Conservation (phyloP, 2,329 filamentous ascomycete genomes). For the Cordyceps farinosa region DNA sequence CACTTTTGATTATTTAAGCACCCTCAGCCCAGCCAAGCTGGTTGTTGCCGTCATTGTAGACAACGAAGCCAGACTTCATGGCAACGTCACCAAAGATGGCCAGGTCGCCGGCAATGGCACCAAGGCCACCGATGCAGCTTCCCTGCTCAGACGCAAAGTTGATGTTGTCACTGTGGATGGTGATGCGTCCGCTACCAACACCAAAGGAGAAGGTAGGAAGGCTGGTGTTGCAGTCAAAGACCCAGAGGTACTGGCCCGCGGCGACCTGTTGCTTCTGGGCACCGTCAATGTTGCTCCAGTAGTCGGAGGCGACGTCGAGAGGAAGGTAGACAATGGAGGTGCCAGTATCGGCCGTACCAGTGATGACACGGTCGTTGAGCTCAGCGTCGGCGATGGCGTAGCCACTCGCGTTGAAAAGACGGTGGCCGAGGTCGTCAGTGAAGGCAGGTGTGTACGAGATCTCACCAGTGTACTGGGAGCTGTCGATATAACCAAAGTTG, state of each 20-base stretch:
- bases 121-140: slow-evolving; percentile 64
- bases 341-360: slow-evolving; percentile 54
- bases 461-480: slow-evolving; percentile 56
- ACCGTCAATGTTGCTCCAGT: slow-evolving; percentile 35
- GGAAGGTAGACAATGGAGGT: slow-evolving; percentile 61
- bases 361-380: slow-evolving; percentile 36
- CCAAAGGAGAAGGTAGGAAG: slow-evolving; percentile 51
- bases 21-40: slow-evolving; percentile 36
- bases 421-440: slow-evolving; percentile 62
- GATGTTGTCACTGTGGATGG: slow-evolving; percentile 30
- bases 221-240: slow-evolving; percentile 41
- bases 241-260: slow-evolving; percentile 1
- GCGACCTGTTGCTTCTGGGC: not conserved
- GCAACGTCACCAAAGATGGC: slow-evolving; percentile 63
- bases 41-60: slow-evolving; percentile 53
- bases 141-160: not conserved
- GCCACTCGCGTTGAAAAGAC: slow-evolving; percentile 38
- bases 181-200: slow-evolving; percentile 55
- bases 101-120: slow-evolving; percentile 42
- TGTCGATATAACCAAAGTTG: slow-evolving; percentile 70
- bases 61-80: slow-evolving; percentile 58
- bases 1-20: not conserved
- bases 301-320: slow-evolving; percentile 44
- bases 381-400: slow-evolving; percentile 22
- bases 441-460: slow-evolving; percentile 58